Conservation (phyloP, 1,284 basidiomycete species). For the Cystobasidium pallidum region DNA sequence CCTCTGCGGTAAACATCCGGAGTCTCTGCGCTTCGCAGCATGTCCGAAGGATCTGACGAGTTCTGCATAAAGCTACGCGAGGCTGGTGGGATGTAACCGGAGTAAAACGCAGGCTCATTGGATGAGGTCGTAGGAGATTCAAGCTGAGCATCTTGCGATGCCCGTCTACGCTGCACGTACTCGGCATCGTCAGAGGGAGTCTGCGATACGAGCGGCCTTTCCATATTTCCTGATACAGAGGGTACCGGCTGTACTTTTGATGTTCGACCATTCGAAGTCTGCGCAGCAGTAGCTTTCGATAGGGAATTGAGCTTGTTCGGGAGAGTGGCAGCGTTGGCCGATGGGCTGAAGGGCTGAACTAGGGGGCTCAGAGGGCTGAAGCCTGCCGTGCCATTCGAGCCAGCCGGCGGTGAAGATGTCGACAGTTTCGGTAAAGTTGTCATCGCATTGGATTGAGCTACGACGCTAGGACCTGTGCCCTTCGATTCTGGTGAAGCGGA, state of each 20-base stretch:
- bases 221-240: neutral
- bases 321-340: conserved; percentile 2
- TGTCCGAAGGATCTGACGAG: neutral
- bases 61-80: neutral
- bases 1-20: neutral
- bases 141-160: neutral
- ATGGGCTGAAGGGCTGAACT: conserved; percentile 52
- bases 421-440: neutral
- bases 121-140: conserved; percentile 3
- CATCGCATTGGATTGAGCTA: neutral
- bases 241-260: neutral
- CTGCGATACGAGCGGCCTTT: neutral
- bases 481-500: neutral
- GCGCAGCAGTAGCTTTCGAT: neutral
- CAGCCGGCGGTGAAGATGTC: neutral
- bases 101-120: neutral
- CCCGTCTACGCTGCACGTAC: neutral
- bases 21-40: neutral
- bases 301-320: neutral
- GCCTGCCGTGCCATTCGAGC: neutral
- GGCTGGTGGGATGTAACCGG: neutral
- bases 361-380: conserved; percentile 47
- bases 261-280: neutral
- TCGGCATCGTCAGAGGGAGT: neutral
- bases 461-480: neutral